A percentile compares a stretch with the other conserved stretches of the same genome.
These are phyloP conservation scores for Rhododendron molle DNA, from an alignment of 148 eudicot genomes.

Conservation along the genomic window DNA sequence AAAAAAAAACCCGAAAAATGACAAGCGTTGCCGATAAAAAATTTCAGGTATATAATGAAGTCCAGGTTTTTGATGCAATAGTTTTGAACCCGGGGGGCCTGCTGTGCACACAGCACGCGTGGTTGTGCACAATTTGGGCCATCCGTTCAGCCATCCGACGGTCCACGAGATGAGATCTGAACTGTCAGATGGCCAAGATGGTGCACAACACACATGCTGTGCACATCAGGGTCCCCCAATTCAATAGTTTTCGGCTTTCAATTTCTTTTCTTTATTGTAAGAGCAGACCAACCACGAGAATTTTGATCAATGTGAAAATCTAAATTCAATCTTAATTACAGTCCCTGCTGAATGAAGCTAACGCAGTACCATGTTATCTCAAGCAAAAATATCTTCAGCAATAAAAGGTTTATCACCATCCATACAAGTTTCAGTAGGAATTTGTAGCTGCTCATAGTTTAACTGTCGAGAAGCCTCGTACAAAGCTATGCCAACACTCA, in stretches of 20 bases:
- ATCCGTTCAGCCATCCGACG: too few species aligned
- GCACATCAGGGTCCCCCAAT: too few species aligned
- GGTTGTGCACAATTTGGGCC: too few species aligned
- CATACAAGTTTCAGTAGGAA: slow-evolving; percentile 30
- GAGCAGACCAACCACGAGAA: not conserved
- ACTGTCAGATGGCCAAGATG: too few species aligned
- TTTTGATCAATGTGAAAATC: not conserved
- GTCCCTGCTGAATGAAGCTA: not conserved
- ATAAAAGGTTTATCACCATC: slow-evolving; percentile 31
- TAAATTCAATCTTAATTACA: not conserved
- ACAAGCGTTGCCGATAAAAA: not conserved
- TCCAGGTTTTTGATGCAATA: not conserved
- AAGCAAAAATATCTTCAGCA: slow-evolving; percentile 78
- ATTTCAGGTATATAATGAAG: not conserved
- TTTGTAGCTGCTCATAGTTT: slow-evolving; percentile 73
- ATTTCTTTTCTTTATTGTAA: not conserved
- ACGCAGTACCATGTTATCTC: slow-evolving; percentile 5
- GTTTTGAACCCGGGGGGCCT: not conserved
- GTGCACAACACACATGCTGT: too few species aligned
- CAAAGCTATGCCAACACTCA: slow-evolving; percentile 91
- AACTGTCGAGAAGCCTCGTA: slow-evolving; percentile 94
- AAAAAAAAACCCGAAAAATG: not conserved
- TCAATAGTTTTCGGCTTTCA: not conserved
- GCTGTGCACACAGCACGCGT: too few species aligned
- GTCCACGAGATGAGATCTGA: too few species aligned